phyloP scores from a whole-genome alignment of 495 filamentous ascomycete species.

The Trichocladium uniseriatum region DNA sequence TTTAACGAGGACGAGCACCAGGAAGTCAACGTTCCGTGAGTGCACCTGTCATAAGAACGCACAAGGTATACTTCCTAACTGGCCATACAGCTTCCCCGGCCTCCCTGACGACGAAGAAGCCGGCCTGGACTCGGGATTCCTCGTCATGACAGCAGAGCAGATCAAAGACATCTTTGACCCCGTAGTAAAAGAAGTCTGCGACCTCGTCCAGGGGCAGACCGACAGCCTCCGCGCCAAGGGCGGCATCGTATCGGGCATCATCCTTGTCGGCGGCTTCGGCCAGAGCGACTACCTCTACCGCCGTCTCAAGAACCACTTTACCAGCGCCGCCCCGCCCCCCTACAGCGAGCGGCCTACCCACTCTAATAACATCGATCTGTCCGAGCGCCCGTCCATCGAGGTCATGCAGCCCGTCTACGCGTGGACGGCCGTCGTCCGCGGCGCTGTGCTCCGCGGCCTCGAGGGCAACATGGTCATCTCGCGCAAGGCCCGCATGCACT shows the following conservation, averaged over 20 bases:
- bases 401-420: conserved; percentile 70
- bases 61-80: too few relatives aligned
- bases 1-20: conserved; percentile 65
- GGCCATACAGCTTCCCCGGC: conserved; percentile 49
- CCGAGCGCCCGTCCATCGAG: conserved; percentile 45
- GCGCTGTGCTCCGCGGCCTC: conserved; percentile 56
- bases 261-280: conserved; percentile 62
- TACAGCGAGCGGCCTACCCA: conserved; percentile 58
- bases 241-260: conserved; percentile 55
- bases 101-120: conserved; percentile 57
- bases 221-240: conserved; percentile 50
- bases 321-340: conserved; percentile 52
- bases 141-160: conserved; percentile 51
- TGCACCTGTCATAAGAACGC: too few relatives aligned
- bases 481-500: conserved; percentile 58
- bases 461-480: conserved; percentile 65
- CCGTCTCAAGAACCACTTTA: conserved; percentile 55
- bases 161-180: conserved; percentile 58
- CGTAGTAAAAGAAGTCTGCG: conserved; percentile 52
- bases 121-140: conserved; percentile 54
- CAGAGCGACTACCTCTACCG: conserved; percentile 61
- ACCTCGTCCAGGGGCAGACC: conserved; percentile 52
- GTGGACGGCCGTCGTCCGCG: conserved; percentile 67
- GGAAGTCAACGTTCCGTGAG: conserved; percentile 57
- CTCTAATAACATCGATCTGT: conserved; percentile 27